These are phyloP conservation scores for Dictyophora rubrovolvata DNA, from an alignment of 768 basidiomycete genomes.

Conservation along the genomic window DNA sequence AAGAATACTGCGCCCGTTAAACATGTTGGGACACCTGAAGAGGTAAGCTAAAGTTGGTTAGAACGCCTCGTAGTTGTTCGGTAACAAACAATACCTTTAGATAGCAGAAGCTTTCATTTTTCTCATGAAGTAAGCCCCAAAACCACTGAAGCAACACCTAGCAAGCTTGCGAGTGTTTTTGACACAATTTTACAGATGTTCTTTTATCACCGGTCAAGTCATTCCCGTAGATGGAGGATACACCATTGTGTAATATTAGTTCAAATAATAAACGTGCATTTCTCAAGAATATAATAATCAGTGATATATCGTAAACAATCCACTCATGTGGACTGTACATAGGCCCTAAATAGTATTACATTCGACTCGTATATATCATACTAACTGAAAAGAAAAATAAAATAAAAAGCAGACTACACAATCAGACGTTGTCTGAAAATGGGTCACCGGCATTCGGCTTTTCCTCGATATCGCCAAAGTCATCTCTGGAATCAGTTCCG, in stretches of 20 bases:
- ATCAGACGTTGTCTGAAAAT: not conserved
- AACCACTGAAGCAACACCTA: not conserved
- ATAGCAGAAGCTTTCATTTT: constrained; percentile 11
- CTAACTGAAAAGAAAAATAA: no score
- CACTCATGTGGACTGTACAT: no score
- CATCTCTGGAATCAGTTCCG: not conserved
- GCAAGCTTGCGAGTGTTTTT: not conserved
- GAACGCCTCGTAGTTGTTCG: no score
- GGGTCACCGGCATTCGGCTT: not conserved
- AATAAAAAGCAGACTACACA: no score
- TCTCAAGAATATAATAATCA: no score
- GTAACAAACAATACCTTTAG: not conserved
- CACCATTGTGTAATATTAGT: not conserved
- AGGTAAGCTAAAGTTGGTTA: not conserved
- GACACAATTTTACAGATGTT: not conserved
- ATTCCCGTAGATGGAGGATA: constrained; percentile 8
- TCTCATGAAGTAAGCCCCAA: constrained; percentile 8
- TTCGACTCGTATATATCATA: no score
- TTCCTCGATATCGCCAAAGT: not conserved
- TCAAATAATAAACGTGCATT: not conserved
- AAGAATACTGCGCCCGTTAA: not conserved
- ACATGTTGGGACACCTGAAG: constrained; percentile 5
- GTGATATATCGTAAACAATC: no score
- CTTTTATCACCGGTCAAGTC: constrained; percentile 9
- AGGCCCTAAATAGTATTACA: no score